phyloP scores from a whole-genome alignment of 2,329 filamentous ascomycete genomes.

The Raffaelea ambrosiae region DNA sequence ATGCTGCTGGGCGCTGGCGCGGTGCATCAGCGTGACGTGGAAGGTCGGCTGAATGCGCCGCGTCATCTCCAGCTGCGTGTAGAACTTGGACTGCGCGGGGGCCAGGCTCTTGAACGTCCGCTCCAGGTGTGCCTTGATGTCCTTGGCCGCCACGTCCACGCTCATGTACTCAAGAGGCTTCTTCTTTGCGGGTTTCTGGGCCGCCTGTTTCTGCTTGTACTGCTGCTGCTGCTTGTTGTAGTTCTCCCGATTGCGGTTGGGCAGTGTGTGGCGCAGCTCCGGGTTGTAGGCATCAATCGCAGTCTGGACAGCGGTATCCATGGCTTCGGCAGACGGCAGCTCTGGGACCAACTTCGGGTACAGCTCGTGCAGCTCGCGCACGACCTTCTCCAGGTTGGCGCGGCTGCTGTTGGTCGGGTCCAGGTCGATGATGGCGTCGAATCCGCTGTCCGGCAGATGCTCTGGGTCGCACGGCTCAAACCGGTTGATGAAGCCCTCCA shows the following conservation, averaged over 20 bases:
- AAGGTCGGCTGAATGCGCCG: constrained; percentile 77
- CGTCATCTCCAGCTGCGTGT: constrained; percentile 62
- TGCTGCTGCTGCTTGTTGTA: constrained; percentile 21
- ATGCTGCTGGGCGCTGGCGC: constrained; percentile 49
- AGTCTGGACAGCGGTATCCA: constrained; percentile 70
- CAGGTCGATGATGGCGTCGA: constrained; percentile 78
- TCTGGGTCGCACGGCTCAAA: constrained; percentile 70
- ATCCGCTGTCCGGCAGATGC: constrained; percentile 65
- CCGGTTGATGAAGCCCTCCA: constrained; percentile 85
- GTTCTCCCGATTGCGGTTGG: constrained; percentile 42
- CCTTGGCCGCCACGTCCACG: constrained; percentile 33
- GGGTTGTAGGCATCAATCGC: constrained; percentile 73
- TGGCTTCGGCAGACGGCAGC: constrained; percentile 61
- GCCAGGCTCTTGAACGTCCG: constrained; percentile 54
- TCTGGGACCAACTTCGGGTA: constrained; percentile 70
- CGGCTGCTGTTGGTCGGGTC: constrained; percentile 71
- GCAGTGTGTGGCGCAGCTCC: constrained; percentile 66
- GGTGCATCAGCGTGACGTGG: constrained; percentile 91
- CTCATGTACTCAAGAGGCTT: constrained; percentile 49
- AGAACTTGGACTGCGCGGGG: constrained; percentile 55
- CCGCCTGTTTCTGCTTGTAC: constrained; percentile 21
- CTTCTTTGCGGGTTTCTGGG: constrained; percentile 31
- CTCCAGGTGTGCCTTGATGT: constrained; percentile 51
- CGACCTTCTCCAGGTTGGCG: constrained; percentile 72
- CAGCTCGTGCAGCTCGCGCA: constrained; percentile 60